Percentiles rank a stretch among this genome's conserved stretches.
phyloP scores from a whole-genome alignment of 768 basidiomycete genomes.

The Serendipita vermifera region DNA sequence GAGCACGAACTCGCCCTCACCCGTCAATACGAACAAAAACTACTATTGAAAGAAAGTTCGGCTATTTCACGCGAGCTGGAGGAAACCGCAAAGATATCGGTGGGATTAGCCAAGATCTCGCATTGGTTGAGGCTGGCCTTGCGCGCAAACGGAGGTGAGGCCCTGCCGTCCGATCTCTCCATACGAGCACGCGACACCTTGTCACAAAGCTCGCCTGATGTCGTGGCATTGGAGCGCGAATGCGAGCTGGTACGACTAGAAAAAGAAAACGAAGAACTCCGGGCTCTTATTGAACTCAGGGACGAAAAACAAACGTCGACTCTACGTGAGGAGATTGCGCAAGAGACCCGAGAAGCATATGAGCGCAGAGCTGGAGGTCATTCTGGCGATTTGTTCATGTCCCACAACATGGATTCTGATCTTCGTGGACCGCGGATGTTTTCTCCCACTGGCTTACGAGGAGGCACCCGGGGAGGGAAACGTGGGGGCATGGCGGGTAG shows the following conservation, averaged over 20 bases:
- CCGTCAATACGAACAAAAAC: conserved; percentile 77
- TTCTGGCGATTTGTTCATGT: neutral
- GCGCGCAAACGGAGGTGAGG: conserved; percentile 58
- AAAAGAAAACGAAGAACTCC: conserved; percentile 73
- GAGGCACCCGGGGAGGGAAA: neutral
- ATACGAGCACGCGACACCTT: neutral
- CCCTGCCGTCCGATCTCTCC: neutral
- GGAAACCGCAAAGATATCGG: conserved; percentile 50
- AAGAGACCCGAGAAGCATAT: conserved; percentile 8
- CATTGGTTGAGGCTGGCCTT: conserved; percentile 55
- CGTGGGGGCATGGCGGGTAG: neutral
- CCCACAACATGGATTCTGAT: neutral
- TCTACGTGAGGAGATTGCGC: neutral
- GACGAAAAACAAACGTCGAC: neutral
- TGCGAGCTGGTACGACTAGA: conserved; percentile 79
- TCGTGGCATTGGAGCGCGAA: conserved; percentile 65
- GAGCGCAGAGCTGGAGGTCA: neutral
- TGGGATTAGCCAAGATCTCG: conserved; percentile 57
- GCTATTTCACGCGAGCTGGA: conserved; percentile 44
- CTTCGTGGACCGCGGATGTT: conserved; percentile 1
- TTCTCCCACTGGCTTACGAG: neutral
- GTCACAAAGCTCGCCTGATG: conserved; percentile 13
- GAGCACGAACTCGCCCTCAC: conserved; percentile 81
- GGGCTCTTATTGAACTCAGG: conserved; percentile 19
- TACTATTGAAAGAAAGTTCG: conserved; percentile 64